Base-by-base conservation (phyloP, 352 stramenopile species). In the Detonula confervacea region DNA sequence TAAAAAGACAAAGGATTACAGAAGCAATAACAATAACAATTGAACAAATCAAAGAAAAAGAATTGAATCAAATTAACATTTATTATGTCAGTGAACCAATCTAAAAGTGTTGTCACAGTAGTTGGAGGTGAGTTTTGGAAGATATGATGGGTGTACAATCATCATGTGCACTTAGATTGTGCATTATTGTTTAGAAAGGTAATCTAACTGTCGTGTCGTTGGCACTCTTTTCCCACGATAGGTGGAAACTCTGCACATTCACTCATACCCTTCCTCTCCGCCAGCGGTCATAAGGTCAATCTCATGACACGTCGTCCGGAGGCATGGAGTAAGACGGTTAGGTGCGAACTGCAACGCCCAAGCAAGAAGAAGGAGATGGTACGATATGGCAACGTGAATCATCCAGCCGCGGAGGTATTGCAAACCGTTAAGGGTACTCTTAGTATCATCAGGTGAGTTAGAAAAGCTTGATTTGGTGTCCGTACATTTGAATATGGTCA, bases 191-290 rank as follows among this genome's bases (percentile, higher is more conserved):
- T n/a, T n/a, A n/a, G n/a, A n/a, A n/a, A n/a, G n/a, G n/a, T n/a
- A n/a, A n/a, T n/a, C n/a, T n/a, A n/a, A n/a, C n/a, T n/a, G n/a
- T n/a, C n/a, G n/a, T n/a, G n/a, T n/a, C n/a, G n/a, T n/a, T n/a
- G n/a, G n/a, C n/a, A n/a, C n/a, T n/a, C n/a, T n/a, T n/a, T n/a
- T n/a, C n/a, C n/a, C n/a, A n/a, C 30, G 29, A 4, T 0, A 77
- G 76, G 76, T 30, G 76, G 76, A 63, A 80, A 79, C 22, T 75
- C 69, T n/a, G 77, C 77, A 4, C 68, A 84, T 49, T 67, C 81
- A 24, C 65, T 84, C 6, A 77, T 84, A 37, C 77, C 77, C n/a
- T 81, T 85, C 44, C 65, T 85, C 6, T 68, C 46, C 14, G 64
- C 56, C 6, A 66, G 24, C 27, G 49, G 60, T 7, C 77, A 85